Evolutionary conservation across 75 land plant genomes (phyloP).

Genomic region (Picea glauca): DNA sequence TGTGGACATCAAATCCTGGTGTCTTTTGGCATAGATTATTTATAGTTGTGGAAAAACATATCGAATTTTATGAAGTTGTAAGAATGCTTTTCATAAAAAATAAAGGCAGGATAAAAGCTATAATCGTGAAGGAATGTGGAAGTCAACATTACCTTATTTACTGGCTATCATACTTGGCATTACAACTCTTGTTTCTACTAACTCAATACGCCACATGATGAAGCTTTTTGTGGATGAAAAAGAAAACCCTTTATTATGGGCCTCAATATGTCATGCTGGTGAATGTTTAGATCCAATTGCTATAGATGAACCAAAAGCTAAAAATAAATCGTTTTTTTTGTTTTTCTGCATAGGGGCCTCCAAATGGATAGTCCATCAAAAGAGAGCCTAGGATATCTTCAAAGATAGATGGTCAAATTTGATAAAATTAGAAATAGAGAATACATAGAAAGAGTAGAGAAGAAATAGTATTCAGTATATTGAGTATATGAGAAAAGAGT

Average conservation of each 20-base stretch:
- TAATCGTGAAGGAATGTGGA: no score
- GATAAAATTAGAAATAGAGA: no score
- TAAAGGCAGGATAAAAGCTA: no score
- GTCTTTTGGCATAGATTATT: no score
- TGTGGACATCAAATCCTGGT: no score
- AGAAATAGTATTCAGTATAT: no score
- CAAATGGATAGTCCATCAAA: not conserved
- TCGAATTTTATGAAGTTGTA: no score
- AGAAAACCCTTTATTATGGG: conserved; percentile 45
- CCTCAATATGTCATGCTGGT: conserved; percentile 56
- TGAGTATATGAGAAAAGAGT: no score
- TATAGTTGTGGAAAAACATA: no score
- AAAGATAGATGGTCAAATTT: not conserved
- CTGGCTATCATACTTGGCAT: conserved; percentile 43
- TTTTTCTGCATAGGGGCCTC: conserved; percentile 10
- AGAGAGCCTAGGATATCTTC: not conserved
- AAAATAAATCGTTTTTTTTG: conserved; percentile 9
- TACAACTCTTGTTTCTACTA: conserved; percentile 53
- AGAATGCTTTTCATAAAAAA: no score
- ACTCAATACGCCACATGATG: conserved; percentile 57
- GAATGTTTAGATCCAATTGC: conserved; percentile 44
- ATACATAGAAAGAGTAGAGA: no score
- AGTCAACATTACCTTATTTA: no score
- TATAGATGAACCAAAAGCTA: conserved; percentile 11
- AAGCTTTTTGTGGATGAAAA: conserved; percentile 44